These are phyloP conservation scores for Prosopis cineraria DNA, from an alignment of 306 rosid genomes.

Conservation along the genomic window DNA sequence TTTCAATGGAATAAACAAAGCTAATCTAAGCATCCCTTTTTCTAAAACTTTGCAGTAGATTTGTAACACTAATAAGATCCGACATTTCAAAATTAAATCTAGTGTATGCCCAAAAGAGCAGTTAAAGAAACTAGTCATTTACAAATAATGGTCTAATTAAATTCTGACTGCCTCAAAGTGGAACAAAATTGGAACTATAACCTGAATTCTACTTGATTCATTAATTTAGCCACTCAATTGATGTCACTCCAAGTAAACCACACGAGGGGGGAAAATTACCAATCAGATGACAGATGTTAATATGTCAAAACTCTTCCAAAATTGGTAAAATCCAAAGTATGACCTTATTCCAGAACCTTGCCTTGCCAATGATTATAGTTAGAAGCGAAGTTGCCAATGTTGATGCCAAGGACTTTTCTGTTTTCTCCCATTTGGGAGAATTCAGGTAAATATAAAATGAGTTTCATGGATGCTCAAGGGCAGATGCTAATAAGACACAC, in stretches of 20 bases:
- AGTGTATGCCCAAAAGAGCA: not conserved
- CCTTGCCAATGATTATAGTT: conserved; percentile 7
- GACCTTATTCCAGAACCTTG: not conserved
- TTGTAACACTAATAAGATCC: not conserved
- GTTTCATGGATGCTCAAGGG: not conserved
- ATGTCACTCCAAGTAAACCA: not conserved
- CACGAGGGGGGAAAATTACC: not conserved
- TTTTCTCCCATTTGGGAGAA: not conserved
- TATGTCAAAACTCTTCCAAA: not conserved
- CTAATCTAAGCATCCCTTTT: not conserved
- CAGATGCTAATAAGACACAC: not conserved
- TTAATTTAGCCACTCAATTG: not conserved
- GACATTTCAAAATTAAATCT: not conserved
- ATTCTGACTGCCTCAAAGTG: not conserved
- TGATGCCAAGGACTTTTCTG: not conserved
- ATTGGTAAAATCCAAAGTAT: not conserved
- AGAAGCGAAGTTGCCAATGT: not conserved
- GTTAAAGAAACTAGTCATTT: not conserved
- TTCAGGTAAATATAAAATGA: not conserved
- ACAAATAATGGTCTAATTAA: not conserved
- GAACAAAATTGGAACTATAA: not conserved
- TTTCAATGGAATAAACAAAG: not conserved
- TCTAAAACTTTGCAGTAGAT: not conserved
- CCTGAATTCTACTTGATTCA: not conserved
- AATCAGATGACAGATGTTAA: not conserved